phyloP scores from a whole-genome alignment of 2,329 filamentous ascomycete species.

The Trichoderma citrinoviride region DNA sequence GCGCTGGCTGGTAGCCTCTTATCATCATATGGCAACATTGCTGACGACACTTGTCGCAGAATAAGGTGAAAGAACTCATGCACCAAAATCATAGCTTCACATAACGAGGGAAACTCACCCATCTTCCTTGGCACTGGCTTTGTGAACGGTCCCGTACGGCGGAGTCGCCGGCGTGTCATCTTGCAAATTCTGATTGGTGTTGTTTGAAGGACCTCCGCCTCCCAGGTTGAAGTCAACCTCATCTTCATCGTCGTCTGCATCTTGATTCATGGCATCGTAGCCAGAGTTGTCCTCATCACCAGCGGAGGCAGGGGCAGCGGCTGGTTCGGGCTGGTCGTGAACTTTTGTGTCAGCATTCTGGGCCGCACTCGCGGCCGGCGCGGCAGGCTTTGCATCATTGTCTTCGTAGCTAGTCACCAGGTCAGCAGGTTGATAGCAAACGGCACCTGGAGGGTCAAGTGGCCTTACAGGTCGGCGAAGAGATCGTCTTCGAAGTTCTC shows the following conservation, averaged over 20 bases:
- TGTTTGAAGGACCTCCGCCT: constrained; percentile 33
- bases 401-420: constrained; percentile 60
- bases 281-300: constrained; percentile 29
- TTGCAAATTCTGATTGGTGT: constrained; percentile 27
- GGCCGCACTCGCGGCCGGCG: constrained; percentile 2
- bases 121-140: constrained; percentile 62
- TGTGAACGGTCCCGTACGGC: constrained; percentile 41
- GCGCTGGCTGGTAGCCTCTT: constrained; percentile 11
- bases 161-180: constrained; percentile 35
- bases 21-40: constrained; percentile 27
- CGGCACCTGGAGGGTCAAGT: background rate
- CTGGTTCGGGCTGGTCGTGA: constrained; percentile 11
- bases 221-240: constrained; percentile 60
- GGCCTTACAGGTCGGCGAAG: constrained; percentile 84
- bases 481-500: constrained; percentile 90
- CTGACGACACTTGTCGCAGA: constrained; percentile 14
- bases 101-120: constrained; percentile 38
- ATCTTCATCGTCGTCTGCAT: constrained; percentile 52
- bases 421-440: background rate
- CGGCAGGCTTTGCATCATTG: constrained; percentile 48
- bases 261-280: constrained; percentile 45
- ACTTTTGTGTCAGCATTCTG: constrained; percentile 1
- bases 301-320: constrained; percentile 23
- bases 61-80: background rate
- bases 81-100: background rate